A percentile compares a stretch with the other conserved stretches of the same genome.
Conservation (phyloP, 1,139 yeast species). For the Casaregolazyma suthepensis region DNA sequence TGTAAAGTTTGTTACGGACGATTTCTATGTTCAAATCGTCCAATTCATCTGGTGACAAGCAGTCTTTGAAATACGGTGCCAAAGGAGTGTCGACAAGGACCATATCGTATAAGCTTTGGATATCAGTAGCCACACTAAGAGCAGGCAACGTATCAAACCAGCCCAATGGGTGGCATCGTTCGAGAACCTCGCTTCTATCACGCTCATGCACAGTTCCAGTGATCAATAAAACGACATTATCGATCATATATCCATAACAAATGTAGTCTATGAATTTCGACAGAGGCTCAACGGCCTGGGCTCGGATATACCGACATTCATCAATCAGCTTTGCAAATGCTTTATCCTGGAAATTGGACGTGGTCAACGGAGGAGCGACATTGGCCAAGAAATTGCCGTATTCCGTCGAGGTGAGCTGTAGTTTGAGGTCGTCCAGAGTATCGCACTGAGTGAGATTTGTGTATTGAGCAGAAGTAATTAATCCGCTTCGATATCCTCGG, state of each 20-base stretch:
- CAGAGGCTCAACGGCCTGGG: conserved; percentile 77
- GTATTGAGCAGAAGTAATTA: conserved; percentile 72
- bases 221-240: conserved; percentile 90
- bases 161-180: conserved; percentile 93
- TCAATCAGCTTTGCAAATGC: conserved; percentile 69
- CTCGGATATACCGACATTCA: conserved; percentile 78
- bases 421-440: conserved; percentile 82
- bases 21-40: conserved; percentile 95
- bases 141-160: conserved; percentile 99
- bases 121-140: conserved; percentile 86
- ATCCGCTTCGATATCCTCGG: conserved; percentile 86
- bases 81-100: conserved; percentile 97
- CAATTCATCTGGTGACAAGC: conserved; percentile 87
- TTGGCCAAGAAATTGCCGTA: conserved; percentile 87
- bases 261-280: conserved; percentile 83
- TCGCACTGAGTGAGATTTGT: conserved; percentile 94
- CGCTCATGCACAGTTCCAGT: conserved; percentile 96
- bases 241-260: conserved; percentile 96
- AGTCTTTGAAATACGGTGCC: conserved; percentile 91
- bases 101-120: conserved; percentile 84
- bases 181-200: conserved; percentile 77
- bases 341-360: conserved; percentile 74
- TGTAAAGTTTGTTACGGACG: conserved; percentile 83
- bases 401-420: conserved; percentile 92
- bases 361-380: conserved; percentile 73